These are phyloP conservation scores for Panicum miliaceum DNA, from an alignment of 176 grass and related monocot genomes.

Conservation along the genomic window DNA sequence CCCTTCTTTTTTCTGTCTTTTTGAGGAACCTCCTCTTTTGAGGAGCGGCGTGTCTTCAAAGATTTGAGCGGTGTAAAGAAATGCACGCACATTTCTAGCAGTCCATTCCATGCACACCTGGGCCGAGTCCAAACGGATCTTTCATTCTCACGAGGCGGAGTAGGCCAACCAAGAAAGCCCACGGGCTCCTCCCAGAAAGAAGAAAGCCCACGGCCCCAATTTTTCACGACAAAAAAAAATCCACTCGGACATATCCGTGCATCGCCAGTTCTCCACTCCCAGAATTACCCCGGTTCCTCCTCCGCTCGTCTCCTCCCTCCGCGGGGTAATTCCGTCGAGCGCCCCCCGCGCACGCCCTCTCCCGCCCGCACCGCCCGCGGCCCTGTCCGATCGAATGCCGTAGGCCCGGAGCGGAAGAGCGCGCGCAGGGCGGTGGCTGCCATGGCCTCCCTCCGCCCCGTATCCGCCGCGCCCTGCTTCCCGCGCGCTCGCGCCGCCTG, in stretches of 20 bases:
- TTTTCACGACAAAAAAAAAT: constrained; percentile 2
- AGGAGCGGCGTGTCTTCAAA: no score
- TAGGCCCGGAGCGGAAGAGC: background rate
- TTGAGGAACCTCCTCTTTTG: no score
- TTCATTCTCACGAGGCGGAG: no score
- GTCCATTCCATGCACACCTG: no score
- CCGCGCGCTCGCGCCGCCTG: background rate
- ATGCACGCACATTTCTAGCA: no score
- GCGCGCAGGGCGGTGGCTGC: constrained; percentile 15
- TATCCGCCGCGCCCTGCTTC: constrained; percentile 41
- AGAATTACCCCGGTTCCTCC: background rate
- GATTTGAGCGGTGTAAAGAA: no score
- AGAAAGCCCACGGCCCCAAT: constrained; percentile 17
- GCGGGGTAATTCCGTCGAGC: constrained; percentile 43
- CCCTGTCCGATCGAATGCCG: constrained; percentile 42
- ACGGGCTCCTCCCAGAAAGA: no score
- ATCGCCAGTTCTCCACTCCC: background rate
- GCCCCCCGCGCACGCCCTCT: constrained; percentile 1
- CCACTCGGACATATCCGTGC: background rate
- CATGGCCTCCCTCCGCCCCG: constrained; percentile 44
- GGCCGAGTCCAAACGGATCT: no score
- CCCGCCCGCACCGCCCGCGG: constrained; percentile 6
- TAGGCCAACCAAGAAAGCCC: background rate
- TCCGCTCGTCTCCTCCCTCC: background rate
- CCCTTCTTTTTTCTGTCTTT: no score